Evolutionary conservation across 108 stramenopile species (phyloP).

Genomic region (Heterococcus sp.): DNA sequence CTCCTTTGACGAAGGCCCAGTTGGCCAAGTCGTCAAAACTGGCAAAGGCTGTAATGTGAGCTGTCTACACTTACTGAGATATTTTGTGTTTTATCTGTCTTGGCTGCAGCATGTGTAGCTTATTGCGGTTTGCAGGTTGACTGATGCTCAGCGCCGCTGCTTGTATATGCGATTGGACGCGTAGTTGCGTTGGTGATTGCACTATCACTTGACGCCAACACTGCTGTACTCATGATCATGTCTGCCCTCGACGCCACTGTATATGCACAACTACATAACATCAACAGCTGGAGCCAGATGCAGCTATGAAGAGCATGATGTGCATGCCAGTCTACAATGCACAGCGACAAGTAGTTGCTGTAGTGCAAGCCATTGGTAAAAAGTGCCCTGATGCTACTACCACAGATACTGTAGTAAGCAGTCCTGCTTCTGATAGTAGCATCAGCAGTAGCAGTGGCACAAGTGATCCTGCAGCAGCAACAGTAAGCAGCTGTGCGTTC

Average conservation of each 20-base stretch:
- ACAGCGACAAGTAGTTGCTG: constrained; percentile 8
- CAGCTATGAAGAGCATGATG: constrained; percentile 5
- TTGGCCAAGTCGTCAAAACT: not conserved
- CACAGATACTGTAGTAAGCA: not conserved
- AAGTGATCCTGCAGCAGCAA: not conserved
- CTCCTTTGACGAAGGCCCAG: not conserved
- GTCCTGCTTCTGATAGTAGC: not conserved
- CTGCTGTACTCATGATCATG: too few relatives aligned
- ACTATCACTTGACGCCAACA: too few relatives aligned
- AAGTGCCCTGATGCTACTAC: not conserved
- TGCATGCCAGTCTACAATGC: constrained; percentile 36
- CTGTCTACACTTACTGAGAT: too few relatives aligned
- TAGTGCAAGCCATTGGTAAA: constrained; percentile 37
- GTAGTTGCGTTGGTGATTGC: too few relatives aligned
- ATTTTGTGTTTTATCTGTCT: too few relatives aligned
- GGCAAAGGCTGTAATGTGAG: not conserved
- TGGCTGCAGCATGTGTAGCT: too few relatives aligned
- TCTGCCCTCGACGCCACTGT: too few relatives aligned
- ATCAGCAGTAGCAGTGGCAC: not conserved
- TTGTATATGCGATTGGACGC: too few relatives aligned
- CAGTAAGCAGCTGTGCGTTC: not conserved
- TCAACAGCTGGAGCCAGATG: not conserved
- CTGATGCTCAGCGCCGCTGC: too few relatives aligned
- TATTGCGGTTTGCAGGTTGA: too few relatives aligned
- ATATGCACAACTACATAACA: too few relatives aligned